Base-by-base conservation (phyloP, 129 eudicot species). In the Centaurea solstitialis region DNA sequence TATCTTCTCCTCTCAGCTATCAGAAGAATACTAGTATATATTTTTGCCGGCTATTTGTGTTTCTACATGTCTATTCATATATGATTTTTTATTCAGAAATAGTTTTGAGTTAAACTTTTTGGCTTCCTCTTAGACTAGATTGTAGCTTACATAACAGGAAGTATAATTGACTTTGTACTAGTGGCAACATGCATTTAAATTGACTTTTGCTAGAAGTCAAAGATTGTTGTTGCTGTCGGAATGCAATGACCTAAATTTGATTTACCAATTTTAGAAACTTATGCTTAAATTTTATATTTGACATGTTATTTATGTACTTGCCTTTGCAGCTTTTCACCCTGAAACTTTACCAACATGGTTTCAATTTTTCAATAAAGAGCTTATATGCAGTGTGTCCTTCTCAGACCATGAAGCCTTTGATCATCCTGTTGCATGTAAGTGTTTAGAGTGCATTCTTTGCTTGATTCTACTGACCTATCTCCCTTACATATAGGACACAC, bases 321-420 rank as follows among this genome's bases (percentile, higher is more conserved):
- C 72, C 64, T 67, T 22, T 84, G 90, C 94, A 92, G 99, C 89
- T 74, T 85, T 91, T 77, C 85, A 80, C 80, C 86, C 87, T 76
- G 93, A 92, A 62, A 62, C 82, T 57, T 70, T 92, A 81, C 97
- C 99, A 61, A 80, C 97, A 75, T 92, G 99, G 98, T 95, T 95
- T 79, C 87, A 86, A 43, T 79, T 72, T 76, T 92, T 91, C 83
- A 95, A 95, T 77, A 87, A 91, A 84, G 98, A 92, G 92, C 93
- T 95, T 72, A 86, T 93, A 45, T 87, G 77, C 43, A 84, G 88
- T 61, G 97, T 86, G 64, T 92, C 99, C 38, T 95, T 95, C 86
- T 91, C 99, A 30, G 98, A 92, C 64, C 99, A 95, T 76, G 99
- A 95, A 88, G 92, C 99, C 39, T 92, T 95, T 87, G 99, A 95